phyloP scores from a whole-genome alignment of 108 stramenopile species.

The Licmophora abbreviata region DNA sequence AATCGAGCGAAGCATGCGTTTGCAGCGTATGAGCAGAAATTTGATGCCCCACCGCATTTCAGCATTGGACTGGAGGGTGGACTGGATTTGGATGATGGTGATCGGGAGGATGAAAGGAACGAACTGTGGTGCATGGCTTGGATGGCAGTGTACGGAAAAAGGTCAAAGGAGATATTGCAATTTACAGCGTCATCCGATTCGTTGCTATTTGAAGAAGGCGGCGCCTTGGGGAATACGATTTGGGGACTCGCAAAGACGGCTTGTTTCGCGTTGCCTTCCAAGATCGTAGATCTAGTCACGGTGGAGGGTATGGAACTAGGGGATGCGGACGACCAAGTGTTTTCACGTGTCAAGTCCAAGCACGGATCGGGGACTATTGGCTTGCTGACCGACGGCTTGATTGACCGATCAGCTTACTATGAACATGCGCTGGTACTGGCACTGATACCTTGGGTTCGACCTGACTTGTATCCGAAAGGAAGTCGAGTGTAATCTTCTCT shows the following conservation, averaged over 20 bases:
- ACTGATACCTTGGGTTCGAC: constrained; percentile 72
- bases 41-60: constrained; percentile 40
- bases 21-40: constrained; percentile 20
- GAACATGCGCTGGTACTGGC: constrained; percentile 80
- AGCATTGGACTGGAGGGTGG: constrained; percentile 92
- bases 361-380: constrained; percentile 81
- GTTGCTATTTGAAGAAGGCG: background rate
- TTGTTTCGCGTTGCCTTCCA: constrained; percentile 71
- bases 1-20: constrained; percentile 72
- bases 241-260: constrained; percentile 65
- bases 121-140: constrained; percentile 86
- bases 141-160: constrained; percentile 78
- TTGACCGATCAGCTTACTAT: constrained; percentile 81
- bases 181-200: background rate
- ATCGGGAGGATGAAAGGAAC: constrained; percentile 1
- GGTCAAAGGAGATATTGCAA: background rate
- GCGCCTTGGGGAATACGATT: background rate
- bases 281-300: constrained; percentile 44
- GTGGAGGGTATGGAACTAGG: constrained; percentile 85
- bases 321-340: constrained; percentile 81
- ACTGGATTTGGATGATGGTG: constrained; percentile 37
- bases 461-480: constrained; percentile 30
- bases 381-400: constrained; percentile 67
- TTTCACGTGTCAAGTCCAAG: constrained; percentile 61
- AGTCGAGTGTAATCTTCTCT: too few relatives aligned